These are phyloP conservation scores for Ustulina deusta DNA, from an alignment of 2,329 filamentous ascomycete genomes.

Conservation along the genomic window DNA sequence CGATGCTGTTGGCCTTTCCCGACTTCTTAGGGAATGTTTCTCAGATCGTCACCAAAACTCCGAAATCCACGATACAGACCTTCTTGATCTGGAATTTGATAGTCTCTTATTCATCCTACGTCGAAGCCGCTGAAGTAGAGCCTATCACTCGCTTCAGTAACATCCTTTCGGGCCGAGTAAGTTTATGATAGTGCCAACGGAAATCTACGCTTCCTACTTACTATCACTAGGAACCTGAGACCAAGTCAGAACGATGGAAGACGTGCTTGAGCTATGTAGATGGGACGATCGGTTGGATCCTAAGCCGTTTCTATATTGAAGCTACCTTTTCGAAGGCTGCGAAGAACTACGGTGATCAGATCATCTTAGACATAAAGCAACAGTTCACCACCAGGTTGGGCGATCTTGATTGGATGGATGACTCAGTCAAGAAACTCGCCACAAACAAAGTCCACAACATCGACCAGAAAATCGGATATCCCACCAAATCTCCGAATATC, in stretches of 20 bases:
- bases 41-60: constrained; percentile 64
- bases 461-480: constrained; percentile 73
- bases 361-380: constrained; percentile 77
- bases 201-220: constrained; percentile 11
- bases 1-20: constrained; percentile 70
- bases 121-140: constrained; percentile 70
- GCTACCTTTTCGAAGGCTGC: constrained; percentile 74
- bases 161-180: constrained; percentile 67
- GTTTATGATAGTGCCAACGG: constrained; percentile 18
- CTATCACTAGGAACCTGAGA: constrained; percentile 65
- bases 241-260: constrained; percentile 73
- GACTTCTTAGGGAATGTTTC: constrained; percentile 70
- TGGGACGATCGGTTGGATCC: constrained; percentile 71
- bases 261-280: constrained; percentile 71
- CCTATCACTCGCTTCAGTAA: constrained; percentile 72
- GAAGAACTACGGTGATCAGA: constrained; percentile 74
- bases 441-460: constrained; percentile 74
- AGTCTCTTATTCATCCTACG: constrained; percentile 61
- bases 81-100: constrained; percentile 75
- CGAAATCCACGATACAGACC: constrained; percentile 67
- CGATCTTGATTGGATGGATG: constrained; percentile 68
- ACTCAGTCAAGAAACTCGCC: constrained; percentile 67
- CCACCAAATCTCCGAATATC: constrained; percentile 70
- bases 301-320: constrained; percentile 78
- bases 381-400: constrained; percentile 66